These are phyloP conservation scores for Yamadazyma philogaea DNA, from an alignment of 805 yeast species.

Conservation along the genomic window DNA sequence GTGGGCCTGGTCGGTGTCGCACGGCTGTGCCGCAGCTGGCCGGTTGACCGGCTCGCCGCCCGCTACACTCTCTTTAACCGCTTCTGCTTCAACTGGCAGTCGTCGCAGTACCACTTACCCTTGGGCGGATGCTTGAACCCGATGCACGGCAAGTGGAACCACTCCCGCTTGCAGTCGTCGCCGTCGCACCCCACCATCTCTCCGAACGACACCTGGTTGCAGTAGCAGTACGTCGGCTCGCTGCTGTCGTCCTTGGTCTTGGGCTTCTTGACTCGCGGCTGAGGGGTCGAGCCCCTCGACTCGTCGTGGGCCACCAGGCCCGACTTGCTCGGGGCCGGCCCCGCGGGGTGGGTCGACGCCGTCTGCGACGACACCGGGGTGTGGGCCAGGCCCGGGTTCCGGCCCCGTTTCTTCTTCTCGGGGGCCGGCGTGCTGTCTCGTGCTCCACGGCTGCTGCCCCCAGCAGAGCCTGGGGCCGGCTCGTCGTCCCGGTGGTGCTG, in stretches of 20 bases:
- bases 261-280: conserved; percentile 20
- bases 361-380: not conserved
- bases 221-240: conserved; percentile 92
- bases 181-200: conserved; percentile 99
- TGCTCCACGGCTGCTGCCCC: too few relatives aligned
- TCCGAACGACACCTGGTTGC: conserved; percentile 95
- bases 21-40: too few relatives aligned
- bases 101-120: conserved; percentile 48
- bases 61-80: conserved; percentile 14
- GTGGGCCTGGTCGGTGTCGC: too few relatives aligned
- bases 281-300: conserved; percentile 18
- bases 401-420: conserved; percentile 17
- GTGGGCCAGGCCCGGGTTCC: conserved; percentile 12
- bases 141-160: conserved; percentile 95
- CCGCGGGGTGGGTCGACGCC: not conserved
- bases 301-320: conserved; percentile 8
- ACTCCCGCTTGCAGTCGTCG: conserved; percentile 82
- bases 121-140: conserved; percentile 84
- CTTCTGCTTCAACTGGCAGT: conserved; percentile 35
- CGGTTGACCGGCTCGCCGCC: too few relatives aligned
- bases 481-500: conserved; percentile 45
- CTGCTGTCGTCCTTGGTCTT: conserved; percentile 20
- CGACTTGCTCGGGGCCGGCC: not conserved
- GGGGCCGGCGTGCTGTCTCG: conserved; percentile 19
- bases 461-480: not conserved